These are phyloP conservation scores for Hypholoma sublateritium DNA, from an alignment of 768 basidiomycete species.

Conservation along the genomic window DNA sequence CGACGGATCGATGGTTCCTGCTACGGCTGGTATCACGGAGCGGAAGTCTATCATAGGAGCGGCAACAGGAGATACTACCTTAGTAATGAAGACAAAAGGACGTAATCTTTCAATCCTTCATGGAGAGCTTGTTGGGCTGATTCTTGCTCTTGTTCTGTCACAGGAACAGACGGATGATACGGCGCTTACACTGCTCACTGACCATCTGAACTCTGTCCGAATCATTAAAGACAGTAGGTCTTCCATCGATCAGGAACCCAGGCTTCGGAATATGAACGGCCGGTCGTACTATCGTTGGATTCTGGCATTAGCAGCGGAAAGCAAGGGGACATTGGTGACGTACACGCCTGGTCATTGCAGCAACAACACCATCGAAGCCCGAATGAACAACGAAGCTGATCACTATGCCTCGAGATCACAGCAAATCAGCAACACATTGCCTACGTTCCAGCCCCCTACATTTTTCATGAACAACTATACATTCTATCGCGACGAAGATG, in stretches of 20 bases:
- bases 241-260: constrained; percentile 3
- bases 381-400: constrained; percentile 13
- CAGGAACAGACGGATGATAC: neutral
- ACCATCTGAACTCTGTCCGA: constrained; percentile 23
- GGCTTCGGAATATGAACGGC: constrained; percentile 19
- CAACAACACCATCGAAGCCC: neutral
- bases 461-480: constrained; percentile 13
- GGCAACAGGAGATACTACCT: constrained; percentile 11
- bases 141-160: constrained; percentile 12
- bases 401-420: constrained; percentile 4
- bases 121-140: constrained; percentile 20
- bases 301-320: neutral
- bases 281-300: constrained; percentile 24
- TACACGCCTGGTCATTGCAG: constrained; percentile 9
- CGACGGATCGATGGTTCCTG: constrained; percentile 25
- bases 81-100: constrained; percentile 12
- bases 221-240: constrained; percentile 18
- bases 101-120: constrained; percentile 19
- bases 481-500: neutral
- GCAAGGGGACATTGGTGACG: neutral
- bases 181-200: constrained; percentile 12
- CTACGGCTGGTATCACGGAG: constrained; percentile 16
- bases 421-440: neutral
- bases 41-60: constrained; percentile 19
- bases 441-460: neutral